Evolutionary conservation across 331 rosid species (phyloP).

Genomic region (Malus hybrid): DNA sequence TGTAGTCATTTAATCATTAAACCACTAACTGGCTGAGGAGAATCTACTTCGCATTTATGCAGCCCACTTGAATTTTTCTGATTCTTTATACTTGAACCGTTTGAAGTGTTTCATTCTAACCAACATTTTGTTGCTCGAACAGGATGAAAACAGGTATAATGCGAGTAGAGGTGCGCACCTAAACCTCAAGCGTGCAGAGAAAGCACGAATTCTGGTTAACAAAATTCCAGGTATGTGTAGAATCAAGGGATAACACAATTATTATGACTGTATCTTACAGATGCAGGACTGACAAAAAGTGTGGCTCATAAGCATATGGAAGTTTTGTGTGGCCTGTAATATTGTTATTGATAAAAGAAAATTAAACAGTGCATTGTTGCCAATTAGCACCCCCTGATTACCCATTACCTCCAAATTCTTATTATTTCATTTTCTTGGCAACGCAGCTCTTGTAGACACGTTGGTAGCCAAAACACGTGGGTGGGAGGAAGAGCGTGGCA

Average conservation of each 20-base stretch:
- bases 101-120: background rate
- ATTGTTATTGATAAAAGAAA: background rate
- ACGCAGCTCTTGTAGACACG: constrained; percentile 76
- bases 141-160: constrained; percentile 94
- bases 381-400: background rate
- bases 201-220: constrained; percentile 82
- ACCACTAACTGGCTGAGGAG: background rate
- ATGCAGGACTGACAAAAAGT: background rate
- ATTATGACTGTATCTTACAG: background rate
- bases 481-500: constrained; percentile 83
- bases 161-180: constrained; percentile 96
- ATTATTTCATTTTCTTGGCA: constrained; percentile 7
- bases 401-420: background rate
- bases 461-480: constrained; percentile 76
- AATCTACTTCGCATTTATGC: background rate
- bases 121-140: constrained; percentile 32
- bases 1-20: background rate
- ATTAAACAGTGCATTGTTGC: background rate
- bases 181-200: constrained; percentile 92
- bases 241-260: constrained; percentile 4
- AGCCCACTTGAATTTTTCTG: background rate
- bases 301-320: background rate
- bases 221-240: constrained; percentile 69
- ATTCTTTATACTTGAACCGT: background rate
- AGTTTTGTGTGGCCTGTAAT: background rate